Percentiles rank a stretch among this genome's conserved stretches.
Evolutionary conservation across 768 basidiomycete genomes (phyloP).

Genomic region (Lyophyllum semitale): DNA sequence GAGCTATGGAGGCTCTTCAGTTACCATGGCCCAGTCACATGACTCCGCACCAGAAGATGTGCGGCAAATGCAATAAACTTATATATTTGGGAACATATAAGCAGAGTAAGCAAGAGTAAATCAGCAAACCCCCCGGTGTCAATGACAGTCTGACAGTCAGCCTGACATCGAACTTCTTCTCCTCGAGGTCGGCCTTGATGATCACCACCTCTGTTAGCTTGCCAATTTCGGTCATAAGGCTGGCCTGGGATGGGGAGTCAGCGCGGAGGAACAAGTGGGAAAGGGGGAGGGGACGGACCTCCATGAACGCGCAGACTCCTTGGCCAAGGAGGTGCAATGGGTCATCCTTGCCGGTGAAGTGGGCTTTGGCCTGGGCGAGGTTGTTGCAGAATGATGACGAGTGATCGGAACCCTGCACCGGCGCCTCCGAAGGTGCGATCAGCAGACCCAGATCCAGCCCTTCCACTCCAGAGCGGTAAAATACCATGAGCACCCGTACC

Average conservation of each 20-base stretch:
- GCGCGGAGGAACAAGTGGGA: not conserved
- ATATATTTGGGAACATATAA: too few species aligned
- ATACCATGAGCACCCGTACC: slow-evolving; percentile 22
- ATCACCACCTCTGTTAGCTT: too few species aligned
- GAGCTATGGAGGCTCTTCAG: too few species aligned
- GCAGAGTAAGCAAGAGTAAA: too few species aligned
- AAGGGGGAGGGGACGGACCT: slow-evolving; percentile 40
- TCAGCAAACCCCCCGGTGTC: too few species aligned
- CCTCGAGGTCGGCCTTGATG: too few species aligned
- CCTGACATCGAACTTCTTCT: too few species aligned
- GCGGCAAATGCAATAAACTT: too few species aligned
- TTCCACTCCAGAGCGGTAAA: slow-evolving; percentile 31
- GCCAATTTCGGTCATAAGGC: slow-evolving; percentile 64
- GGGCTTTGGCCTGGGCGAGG: slow-evolving; percentile 50
- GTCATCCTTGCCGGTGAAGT: slow-evolving; percentile 52
- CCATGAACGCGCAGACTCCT: slow-evolving; percentile 72
- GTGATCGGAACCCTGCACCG: slow-evolving; percentile 62
- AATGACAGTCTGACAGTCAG: too few species aligned
- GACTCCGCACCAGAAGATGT: too few species aligned
- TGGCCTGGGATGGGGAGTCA: slow-evolving; percentile 36
- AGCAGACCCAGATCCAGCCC: slow-evolving; percentile 12
- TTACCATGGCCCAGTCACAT: too few species aligned
- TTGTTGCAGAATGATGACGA: slow-evolving; percentile 77
- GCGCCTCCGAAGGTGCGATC: slow-evolving; percentile 35
- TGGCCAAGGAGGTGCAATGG: slow-evolving; percentile 76